phyloP scores from a whole-genome alignment of 192 early-diverging fungal genomes.

The Coemansia sp. region DNA sequence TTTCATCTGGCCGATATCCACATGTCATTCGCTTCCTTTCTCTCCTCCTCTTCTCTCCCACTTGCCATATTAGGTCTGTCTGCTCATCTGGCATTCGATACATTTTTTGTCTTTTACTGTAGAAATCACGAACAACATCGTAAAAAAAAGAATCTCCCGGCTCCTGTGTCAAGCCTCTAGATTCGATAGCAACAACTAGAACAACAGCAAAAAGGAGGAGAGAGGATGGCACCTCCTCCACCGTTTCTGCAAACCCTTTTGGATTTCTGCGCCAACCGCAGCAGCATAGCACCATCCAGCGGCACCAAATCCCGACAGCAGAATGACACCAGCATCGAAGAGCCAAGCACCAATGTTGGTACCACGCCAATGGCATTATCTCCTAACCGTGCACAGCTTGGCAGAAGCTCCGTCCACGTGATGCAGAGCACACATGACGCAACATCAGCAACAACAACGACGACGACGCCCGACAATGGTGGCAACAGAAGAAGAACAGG shows the following conservation, averaged over 20 bases:
- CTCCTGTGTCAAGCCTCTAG: too few species aligned
- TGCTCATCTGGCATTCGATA: too few species aligned
- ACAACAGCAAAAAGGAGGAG: not conserved
- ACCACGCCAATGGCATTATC: not conserved
- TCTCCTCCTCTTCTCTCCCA: too few species aligned
- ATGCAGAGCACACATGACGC: slow-evolving; percentile 24
- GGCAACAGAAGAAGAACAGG: too few species aligned
- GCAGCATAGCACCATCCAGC: not conserved
- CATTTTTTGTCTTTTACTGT: too few species aligned
- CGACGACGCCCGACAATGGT: too few species aligned
- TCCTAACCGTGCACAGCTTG: not conserved
- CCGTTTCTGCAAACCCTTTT: slow-evolving; percentile 14
- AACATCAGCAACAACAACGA: not conserved
- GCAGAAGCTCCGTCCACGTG: slow-evolving; percentile 33
- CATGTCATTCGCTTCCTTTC: too few species aligned
- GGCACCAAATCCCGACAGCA: not conserved
- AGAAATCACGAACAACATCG: too few species aligned
- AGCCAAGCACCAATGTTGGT: not conserved
- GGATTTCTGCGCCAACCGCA: slow-evolving; percentile 12
- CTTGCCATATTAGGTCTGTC: too few species aligned
- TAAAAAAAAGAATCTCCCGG: too few species aligned
- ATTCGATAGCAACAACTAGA: too few species aligned
- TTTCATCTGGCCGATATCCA: too few species aligned
- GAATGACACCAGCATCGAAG: not conserved
- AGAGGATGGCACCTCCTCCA: not conserved